A percentile compares a stretch with the other conserved stretches of the same genome.
phyloP scores from a whole-genome alignment of 306 rosid species.

The Prunus davidiana region DNA sequence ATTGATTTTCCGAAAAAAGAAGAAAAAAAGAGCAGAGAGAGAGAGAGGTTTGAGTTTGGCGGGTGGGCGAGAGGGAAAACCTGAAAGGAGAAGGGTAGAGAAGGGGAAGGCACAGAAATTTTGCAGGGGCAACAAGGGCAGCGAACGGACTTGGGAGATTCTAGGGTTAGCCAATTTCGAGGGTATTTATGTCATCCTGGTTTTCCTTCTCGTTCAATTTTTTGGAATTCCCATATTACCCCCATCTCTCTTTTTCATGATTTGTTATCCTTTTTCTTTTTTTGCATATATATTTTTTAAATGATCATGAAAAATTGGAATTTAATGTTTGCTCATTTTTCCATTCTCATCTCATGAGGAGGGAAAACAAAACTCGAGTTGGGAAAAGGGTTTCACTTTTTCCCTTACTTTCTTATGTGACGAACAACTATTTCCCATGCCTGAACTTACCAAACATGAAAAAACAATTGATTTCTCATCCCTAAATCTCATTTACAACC shows the following conservation, averaged over 20 bases:
- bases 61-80: slow-evolving; percentile 33
- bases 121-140: slow-evolving; percentile 25
- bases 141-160: slow-evolving; percentile 7
- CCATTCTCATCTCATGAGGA: rapidly evolving
- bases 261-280: too few species aligned
- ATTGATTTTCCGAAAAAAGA: neutral
- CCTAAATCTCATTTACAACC: rapidly evolving
- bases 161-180: slow-evolving; percentile 28
- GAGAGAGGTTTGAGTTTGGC: slow-evolving; percentile 17
- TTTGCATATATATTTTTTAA: too few species aligned
- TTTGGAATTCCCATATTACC: slow-evolving; percentile 11
- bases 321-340: too few species aligned
- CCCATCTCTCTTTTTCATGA: neutral
- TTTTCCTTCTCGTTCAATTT: neutral
- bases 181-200: slow-evolving; percentile 33
- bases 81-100: slow-evolving; percentile 39
- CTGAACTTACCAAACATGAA: rapidly evolving
- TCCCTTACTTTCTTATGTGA: rapidly evolving
- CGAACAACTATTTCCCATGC: rapidly evolving
- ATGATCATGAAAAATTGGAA: too few species aligned
- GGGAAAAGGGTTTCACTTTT: too few species aligned
- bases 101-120: slow-evolving; percentile 25
- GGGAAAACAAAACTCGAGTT: too few species aligned
- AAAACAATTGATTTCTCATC: rapidly evolving
- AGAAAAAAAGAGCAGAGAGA: neutral